Evolutionary conservation across 2,329 filamentous ascomycete genomes (phyloP), one percentile per base, ranked within the genome.

Genomic region (Hymenoscyphus albidus): DNA sequence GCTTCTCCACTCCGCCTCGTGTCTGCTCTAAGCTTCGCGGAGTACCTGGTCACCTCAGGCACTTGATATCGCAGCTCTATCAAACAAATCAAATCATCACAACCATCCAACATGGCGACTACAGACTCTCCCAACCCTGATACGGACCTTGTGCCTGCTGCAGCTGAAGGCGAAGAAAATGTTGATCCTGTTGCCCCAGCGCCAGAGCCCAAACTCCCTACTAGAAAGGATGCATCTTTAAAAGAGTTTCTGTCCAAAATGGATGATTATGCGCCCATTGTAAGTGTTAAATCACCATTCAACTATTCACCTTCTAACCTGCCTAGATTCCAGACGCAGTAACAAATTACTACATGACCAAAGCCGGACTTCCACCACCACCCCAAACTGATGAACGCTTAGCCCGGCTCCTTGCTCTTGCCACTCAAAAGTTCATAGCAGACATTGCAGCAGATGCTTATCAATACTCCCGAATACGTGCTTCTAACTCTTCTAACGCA

Each of bases 401-500:
- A 35, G 92, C 94, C 27, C 92, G 94, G 58, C 89, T 99, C 2
- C 89, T 99, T 55, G 94, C 95, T 2, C 90, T 99, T 9, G 95
- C 95, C n/a, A 97, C 95, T 0, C 95, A 99, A 76, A 99, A 99
- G 77, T 99, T 99, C 82, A 91, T 99, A 73, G 93, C 95, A 65
- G 95, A 99, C 77, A 92, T 99, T 70, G 95, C 95, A 1, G 93
- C 95, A 64, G 95, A 99, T 77, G 93, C 95, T 2, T 99, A 99
- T 78, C 95, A 99, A 79, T 98, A 97, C 82, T 93, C 90, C 67
- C 92, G 94, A 62, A 98, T 99, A 74, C 89, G 95, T 51, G 91
- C 92, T n/a, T 94, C 91, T 27, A 96, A 95, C 75, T 93, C 89
- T 65, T 88, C 85, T 32, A 93, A 91, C 68, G 88, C 89, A 13